Conservation (phyloP, 1,284 basidiomycete species). For the Austroboletus sp. region DNA sequence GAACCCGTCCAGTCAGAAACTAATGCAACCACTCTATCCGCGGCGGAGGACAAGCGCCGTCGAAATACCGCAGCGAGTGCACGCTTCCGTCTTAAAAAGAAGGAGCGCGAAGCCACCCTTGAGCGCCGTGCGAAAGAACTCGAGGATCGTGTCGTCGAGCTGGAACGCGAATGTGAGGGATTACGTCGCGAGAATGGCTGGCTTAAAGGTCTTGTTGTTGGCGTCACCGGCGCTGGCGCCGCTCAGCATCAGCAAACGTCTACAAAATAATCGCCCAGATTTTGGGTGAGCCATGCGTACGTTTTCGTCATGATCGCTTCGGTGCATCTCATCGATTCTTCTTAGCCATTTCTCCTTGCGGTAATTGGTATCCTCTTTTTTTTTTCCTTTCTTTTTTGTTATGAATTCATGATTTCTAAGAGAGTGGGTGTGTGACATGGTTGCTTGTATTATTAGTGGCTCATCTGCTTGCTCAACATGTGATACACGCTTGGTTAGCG, state of each 20-base stretch:
- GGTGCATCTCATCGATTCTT: not conserved
- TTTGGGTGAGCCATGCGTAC: conserved; percentile 1
- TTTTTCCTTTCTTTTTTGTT: not conserved
- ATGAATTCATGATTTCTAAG: not conserved
- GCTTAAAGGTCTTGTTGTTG: conserved; percentile 88
- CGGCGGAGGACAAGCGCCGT: conserved; percentile 85
- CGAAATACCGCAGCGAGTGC: conserved; percentile 95
- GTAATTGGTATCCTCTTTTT: not conserved
- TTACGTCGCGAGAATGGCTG: conserved; percentile 91
- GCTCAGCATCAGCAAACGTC: conserved; percentile 26
- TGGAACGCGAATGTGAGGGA: conserved; percentile 87
- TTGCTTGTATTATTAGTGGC: conserved; percentile 18
- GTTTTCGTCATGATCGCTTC: not conserved
- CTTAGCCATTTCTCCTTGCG: conserved; percentile 5
- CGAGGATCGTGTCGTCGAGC: conserved; percentile 72
- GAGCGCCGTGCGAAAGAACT: conserved; percentile 87
- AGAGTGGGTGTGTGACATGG: not conserved
- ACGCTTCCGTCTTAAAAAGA: conserved; percentile 98
- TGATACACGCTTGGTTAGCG: not conserved
- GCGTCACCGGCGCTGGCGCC: conserved; percentile 64
- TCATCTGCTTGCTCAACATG: not conserved
- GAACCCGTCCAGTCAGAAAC: conserved; percentile 28
- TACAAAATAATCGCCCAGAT: conserved; percentile 14
- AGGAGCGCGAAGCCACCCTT: conserved; percentile 90
- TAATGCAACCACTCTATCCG: conserved; percentile 31